A percentile compares a stretch with the other conserved stretches of the same genome.
These are phyloP conservation scores for Gelatoporia subvermispora DNA, from an alignment of 768 basidiomycete species.

Conservation along the genomic window DNA sequence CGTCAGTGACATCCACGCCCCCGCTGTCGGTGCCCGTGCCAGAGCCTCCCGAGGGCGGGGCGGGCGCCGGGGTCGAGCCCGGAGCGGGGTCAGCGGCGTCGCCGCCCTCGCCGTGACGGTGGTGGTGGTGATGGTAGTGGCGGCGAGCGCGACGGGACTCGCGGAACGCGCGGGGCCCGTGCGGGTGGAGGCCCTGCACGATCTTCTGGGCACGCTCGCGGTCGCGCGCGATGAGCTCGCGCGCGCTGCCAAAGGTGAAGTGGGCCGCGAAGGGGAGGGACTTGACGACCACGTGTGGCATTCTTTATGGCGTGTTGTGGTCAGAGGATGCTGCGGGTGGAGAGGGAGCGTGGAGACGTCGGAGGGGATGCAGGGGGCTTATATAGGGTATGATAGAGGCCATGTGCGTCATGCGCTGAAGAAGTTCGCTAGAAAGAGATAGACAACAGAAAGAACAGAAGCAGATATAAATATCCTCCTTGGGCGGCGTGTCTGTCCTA, in stretches of 20 bases:
- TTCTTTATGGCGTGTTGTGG: slow-evolving; percentile 13
- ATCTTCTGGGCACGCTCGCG: slow-evolving; percentile 51
- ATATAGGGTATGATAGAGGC: slow-evolving; percentile 4
- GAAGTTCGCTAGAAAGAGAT: too few relatives aligned
- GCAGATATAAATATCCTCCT: too few relatives aligned
- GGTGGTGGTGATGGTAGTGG: not conserved
- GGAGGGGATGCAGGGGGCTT: not conserved
- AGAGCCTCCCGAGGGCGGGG: too few relatives aligned
- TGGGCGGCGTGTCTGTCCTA: too few relatives aligned
- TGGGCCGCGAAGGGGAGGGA: slow-evolving; percentile 43
- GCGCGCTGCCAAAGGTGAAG: slow-evolving; percentile 35
- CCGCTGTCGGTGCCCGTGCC: slow-evolving; percentile 11
- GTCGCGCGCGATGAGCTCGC: slow-evolving; percentile 49
- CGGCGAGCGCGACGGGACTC: slow-evolving; percentile 22
- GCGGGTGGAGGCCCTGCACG: slow-evolving; percentile 47
- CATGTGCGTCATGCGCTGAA: not conserved
- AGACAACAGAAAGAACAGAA: too few relatives aligned
- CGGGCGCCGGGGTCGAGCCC: slow-evolving; percentile 11
- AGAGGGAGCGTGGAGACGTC: not conserved
- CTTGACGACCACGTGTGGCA: slow-evolving; percentile 32
- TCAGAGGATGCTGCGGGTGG: not conserved
- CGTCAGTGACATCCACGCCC: slow-evolving; percentile 53
- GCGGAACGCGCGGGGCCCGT: slow-evolving; percentile 41
- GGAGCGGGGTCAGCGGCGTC: not conserved
- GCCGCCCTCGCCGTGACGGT: not conserved